These are phyloP conservation scores for Isatis tinctoria DNA, from an alignment of 345 rosid species.

Conservation along the genomic window DNA sequence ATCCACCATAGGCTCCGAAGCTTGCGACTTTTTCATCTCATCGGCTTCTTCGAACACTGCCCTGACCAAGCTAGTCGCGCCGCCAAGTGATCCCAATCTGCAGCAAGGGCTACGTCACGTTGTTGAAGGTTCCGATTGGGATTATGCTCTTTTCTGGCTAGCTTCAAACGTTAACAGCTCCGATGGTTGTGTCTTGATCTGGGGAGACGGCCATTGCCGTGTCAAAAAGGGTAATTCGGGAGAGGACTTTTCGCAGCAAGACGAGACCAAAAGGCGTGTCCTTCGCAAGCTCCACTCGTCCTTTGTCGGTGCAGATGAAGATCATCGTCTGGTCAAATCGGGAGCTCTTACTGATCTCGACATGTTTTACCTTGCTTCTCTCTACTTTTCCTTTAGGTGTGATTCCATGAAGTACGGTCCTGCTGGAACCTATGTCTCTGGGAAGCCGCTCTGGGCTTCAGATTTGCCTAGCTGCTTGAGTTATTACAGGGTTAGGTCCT, in stretches of 20 bases:
- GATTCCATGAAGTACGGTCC: constrained; percentile 59
- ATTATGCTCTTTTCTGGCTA: constrained; percentile 72
- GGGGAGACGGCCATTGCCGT: constrained; percentile 85
- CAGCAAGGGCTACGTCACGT: constrained; percentile 59
- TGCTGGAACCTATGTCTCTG: constrained; percentile 50
- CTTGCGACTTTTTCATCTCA: constrained; percentile 61
- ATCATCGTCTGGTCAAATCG: constrained; percentile 36
- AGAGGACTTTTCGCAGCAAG: constrained; percentile 42
- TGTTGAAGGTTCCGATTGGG: constrained; percentile 74
- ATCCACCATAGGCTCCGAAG: constrained; percentile 72
- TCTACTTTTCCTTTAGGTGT: constrained; percentile 56
- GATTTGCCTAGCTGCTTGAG: constrained; percentile 48
- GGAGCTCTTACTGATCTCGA: constrained; percentile 57
- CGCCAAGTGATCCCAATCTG: constrained; percentile 52
- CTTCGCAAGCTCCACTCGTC: constrained; percentile 61
- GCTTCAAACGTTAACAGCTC: constrained; percentile 53
- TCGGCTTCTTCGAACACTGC: constrained; percentile 42
- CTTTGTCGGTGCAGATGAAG: constrained; percentile 46
- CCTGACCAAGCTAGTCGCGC: constrained; percentile 37
- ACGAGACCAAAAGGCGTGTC: constrained; percentile 58
- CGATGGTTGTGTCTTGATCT: constrained; percentile 61
- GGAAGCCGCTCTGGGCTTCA: constrained; percentile 67
- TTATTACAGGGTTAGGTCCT: constrained; percentile 62
- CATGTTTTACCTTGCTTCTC: constrained; percentile 69
- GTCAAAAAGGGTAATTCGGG: constrained; percentile 29